Evolutionary conservation across 495 filamentous ascomycete genomes (phyloP), one percentile per base, ranked within the genome.

Genomic region (Tuber brumale): DNA sequence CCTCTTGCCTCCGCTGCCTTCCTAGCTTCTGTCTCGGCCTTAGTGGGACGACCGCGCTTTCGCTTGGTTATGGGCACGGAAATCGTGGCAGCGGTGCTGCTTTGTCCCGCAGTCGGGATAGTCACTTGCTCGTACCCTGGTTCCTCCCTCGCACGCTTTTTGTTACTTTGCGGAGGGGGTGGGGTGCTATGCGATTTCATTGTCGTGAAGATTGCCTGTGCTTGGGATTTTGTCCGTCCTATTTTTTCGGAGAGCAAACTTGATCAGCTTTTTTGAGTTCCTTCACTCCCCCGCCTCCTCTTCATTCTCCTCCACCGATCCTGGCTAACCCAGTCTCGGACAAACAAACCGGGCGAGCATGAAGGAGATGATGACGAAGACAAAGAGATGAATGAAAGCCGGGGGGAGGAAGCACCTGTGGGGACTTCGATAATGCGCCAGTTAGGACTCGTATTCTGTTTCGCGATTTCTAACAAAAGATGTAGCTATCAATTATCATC

Each of bases 361-460:
- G 61, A 27, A 73, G 45, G 31, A 61, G 45, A 7, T 21, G 45
- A 31, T 27, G 45, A 69, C 27, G 43, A n/a, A 61, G 45, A 35
- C 2, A 57, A 27, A 74, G 79, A 46, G 61, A 74, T 74, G 72
- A 69, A 70, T n/a, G 72, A 76, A 71, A 75, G 42, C 42, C 7
- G 9, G 46, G 71, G 73, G 39, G 74, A 45, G 42, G 77, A 77
- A 75, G 73, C 70, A 81, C 79, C 79, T 81, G 43, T 70, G 72
- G 79, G 79, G 66, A 77, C 37, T 61, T 78, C 81, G 79, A 81
- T 81, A 43, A 70, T 71, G 76, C 75, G 81, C 79, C 79, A 81
- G 81, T 81, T 81, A 70, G 79, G 79, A 70, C 74, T 75, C 43
- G 72, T 39, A 41, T 77, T 81, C 41, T 81, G 78, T 70, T 81